phyloP scores from a whole-genome alignment of 2,329 filamentous ascomycete species.

The Penicillium sp. region DNA sequence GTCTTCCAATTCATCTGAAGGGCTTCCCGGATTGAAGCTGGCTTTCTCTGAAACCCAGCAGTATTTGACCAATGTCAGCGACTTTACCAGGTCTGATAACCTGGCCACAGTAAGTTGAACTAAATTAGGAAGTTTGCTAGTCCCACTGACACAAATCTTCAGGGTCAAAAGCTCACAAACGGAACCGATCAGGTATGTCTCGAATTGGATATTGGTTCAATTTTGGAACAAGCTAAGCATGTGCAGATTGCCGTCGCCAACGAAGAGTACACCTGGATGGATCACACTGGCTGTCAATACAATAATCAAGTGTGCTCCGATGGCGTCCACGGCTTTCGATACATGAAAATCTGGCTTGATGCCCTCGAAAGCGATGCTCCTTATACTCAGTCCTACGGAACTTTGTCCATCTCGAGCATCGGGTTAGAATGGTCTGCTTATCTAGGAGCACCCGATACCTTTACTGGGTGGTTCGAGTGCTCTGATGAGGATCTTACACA shows the following conservation, averaged over 20 bases:
- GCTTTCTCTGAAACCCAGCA: conserved; percentile 15
- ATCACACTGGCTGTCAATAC: conserved; percentile 47
- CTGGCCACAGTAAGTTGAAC: conserved; percentile 2
- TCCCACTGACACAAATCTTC: not conserved
- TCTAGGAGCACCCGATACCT: conserved; percentile 51
- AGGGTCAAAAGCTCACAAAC: conserved; percentile 40
- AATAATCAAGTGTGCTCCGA: conserved; percentile 51
- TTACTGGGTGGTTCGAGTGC: conserved; percentile 54
- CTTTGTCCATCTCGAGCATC: conserved; percentile 47
- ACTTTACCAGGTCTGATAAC: conserved; percentile 18
- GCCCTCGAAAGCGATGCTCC: conserved; percentile 47
- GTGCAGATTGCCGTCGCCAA: conserved; percentile 45
- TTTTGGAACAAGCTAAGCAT: not conserved
- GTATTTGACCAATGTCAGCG: conserved; percentile 13
- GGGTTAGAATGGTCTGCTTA: conserved; percentile 48
- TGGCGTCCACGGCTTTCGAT: conserved; percentile 56
- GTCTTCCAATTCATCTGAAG: conserved; percentile 9
- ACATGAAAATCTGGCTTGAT: conserved; percentile 51
- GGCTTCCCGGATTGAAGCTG: conserved; percentile 10
- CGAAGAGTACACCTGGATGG: conserved; percentile 47
- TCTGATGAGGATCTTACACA: conserved; percentile 51
- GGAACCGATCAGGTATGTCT: conserved; percentile 47
- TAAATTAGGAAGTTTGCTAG: not conserved
- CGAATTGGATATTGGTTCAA: not conserved
- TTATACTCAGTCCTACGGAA: conserved; percentile 45